Conservation (phyloP, 1,284 basidiomycete genomes). For the Microbotryomycetes sp. region DNA sequence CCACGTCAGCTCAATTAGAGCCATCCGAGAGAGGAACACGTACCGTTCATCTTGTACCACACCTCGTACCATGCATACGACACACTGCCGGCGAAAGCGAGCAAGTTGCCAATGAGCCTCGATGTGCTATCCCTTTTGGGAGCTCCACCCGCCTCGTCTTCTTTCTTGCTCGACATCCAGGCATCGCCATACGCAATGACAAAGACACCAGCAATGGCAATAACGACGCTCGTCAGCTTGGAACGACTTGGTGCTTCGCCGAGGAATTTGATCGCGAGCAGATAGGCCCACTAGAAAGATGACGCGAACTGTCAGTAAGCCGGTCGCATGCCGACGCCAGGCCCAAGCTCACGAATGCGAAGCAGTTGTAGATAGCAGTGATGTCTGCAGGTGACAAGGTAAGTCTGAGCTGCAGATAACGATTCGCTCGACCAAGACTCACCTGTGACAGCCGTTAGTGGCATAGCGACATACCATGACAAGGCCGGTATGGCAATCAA, state of each 20-base stretch:
- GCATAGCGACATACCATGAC: conserved; percentile 35
- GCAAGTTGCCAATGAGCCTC: conserved; percentile 59
- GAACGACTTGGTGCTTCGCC: conserved; percentile 48
- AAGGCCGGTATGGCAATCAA: conserved; percentile 35
- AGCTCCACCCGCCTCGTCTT: not conserved
- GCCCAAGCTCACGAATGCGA: conserved; percentile 23
- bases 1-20: not conserved
- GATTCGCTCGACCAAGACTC: not conserved
- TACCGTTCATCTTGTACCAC: conserved; percentile 68
- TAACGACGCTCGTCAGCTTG: conserved; percentile 58
- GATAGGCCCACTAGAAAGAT: conserved; percentile 34
- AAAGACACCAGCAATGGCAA: conserved; percentile 68
- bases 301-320: not conserved
- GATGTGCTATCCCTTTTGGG: not conserved
- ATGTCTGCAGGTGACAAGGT: conserved; percentile 14
- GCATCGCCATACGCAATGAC: conserved; percentile 69
- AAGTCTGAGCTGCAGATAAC: not conserved
- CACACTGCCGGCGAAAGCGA: conserved; percentile 64
- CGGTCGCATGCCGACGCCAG: no score
- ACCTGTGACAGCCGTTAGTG: conserved; percentile 30
- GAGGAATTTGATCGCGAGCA: conserved; percentile 36
- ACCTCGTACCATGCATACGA: conserved; percentile 57
- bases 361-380: conserved; percentile 38
- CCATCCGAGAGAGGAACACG: no score
- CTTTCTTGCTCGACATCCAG: conserved; percentile 28